Base-by-base conservation (phyloP, 345 rosid genomes). In the Excoecaria agallocha region DNA sequence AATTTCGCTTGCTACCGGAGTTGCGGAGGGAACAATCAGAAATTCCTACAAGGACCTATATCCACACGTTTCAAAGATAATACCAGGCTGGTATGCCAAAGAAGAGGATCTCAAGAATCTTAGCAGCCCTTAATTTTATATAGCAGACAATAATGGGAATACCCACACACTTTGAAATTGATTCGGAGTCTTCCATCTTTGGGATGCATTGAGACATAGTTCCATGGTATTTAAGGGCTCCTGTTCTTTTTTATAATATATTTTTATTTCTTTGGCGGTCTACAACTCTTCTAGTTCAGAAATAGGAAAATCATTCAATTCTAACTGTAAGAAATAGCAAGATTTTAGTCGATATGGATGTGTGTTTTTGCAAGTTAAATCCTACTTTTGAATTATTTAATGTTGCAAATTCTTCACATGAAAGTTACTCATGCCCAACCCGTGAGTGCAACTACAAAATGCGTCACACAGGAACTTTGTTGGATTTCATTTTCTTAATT, bases 21-120 rank as follows among this genome's bases (percentile, higher is more conserved):
- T 95, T 63, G 99, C 99, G 0, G 99, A 95, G 82, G 99, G 98
- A 57, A 95, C 99, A 11, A 95, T 93, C 70, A 85, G 99, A 54
- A 93, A 95, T 75, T 95, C 99, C 3, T 95, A 89, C 89, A 95
- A 93, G 85, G 99, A 95, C 84, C 93, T 95, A 62, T 87, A 86
- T 73, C 97, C 98, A 19, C 96, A 93, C 58, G 82, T 95, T 39
- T 79, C 89, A 17, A 93, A 95, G 87, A 93, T 95, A 73, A 86
- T 92, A 80, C 99, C 99, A 30, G 79, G 81, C 71, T 91, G 98
- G 98, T 95, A 91, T 77, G 99, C 99, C 3, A 95, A 91, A 74
- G 94, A 91, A 75, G 99, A 93, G 79, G 97, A 95, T 82, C 89
- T 93, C 50, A 95, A 84, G 82, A 82, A 75, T 84, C 98, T 95